Conservation (phyloP, 768 basidiomycete species). For the Crepidotus variabilis region DNA sequence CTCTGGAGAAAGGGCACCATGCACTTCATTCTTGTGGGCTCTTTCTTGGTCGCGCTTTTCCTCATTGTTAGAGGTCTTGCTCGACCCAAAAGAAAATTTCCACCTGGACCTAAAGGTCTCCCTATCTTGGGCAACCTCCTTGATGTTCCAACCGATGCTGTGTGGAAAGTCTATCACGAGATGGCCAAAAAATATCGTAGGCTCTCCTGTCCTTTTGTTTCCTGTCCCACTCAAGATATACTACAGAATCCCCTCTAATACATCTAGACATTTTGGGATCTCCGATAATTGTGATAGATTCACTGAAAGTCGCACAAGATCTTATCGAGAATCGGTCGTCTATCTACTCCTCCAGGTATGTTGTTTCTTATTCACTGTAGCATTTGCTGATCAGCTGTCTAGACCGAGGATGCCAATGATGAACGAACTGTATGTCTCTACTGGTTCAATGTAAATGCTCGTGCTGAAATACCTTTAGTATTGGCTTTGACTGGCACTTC, state of each 20-base stretch:
- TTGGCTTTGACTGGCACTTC: slow-evolving; percentile 39
- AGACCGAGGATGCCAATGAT: slow-evolving; percentile 27
- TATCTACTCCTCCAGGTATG: slow-evolving; percentile 38
- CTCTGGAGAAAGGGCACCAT: too few species aligned
- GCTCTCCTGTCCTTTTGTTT: background rate
- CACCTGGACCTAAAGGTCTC: slow-evolving; percentile 25
- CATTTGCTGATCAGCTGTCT: background rate
- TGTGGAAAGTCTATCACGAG: slow-evolving; percentile 20
- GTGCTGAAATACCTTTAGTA: slow-evolving; percentile 21
- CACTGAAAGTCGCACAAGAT: slow-evolving; percentile 29
- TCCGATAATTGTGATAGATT: slow-evolving; percentile 33
- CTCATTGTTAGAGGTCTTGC: background rate
- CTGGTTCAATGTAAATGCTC: background rate
- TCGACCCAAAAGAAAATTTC: slow-evolving; percentile 11
- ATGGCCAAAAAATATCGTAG: slow-evolving; percentile 22
- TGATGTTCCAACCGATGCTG: slow-evolving; percentile 15
- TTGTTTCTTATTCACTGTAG: background rate
- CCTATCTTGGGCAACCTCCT: slow-evolving; percentile 24
- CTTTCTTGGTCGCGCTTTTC: background rate
- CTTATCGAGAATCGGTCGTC: slow-evolving; percentile 37
- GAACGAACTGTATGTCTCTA: slow-evolving; percentile 10
- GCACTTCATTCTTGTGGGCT: background rate
- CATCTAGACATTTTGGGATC: slow-evolving; percentile 25
- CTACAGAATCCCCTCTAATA: slow-evolving; percentile 27
- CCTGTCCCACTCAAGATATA: background rate